Conservation (phyloP, 2,329 filamentous ascomycete species). For the Aureobasidium sp. region DNA sequence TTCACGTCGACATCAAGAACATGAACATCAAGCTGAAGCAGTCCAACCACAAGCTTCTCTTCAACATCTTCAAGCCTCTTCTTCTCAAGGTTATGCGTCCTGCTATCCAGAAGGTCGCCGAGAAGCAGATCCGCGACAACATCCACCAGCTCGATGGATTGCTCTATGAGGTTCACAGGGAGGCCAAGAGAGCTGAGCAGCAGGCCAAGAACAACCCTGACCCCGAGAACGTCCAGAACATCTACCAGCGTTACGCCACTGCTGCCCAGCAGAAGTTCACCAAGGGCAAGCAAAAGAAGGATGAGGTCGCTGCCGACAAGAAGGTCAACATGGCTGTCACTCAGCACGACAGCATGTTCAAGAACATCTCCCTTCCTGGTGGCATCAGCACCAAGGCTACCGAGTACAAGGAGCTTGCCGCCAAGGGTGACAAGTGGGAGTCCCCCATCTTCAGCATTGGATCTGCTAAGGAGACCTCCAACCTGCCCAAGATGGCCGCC, state of each 20-base stretch:
- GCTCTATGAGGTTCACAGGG: constrained; percentile 70
- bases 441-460: constrained; percentile 90
- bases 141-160: constrained; percentile 68
- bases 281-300: constrained; percentile 70
- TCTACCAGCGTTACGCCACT: constrained; percentile 76
- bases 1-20: constrained; percentile 73
- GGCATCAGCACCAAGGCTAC: constrained; percentile 91
- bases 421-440: constrained; percentile 89
- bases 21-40: constrained; percentile 86
- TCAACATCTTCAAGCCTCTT: constrained; percentile 78
- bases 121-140: constrained; percentile 81
- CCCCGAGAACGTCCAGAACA: constrained; percentile 67
- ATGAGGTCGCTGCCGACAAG: constrained; percentile 54
- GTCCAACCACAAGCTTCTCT: constrained; percentile 90
- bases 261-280: constrained; percentile 67
- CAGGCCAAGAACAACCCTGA: constrained; percentile 57
- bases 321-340: constrained; percentile 79
- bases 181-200: constrained; percentile 66
- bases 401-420: constrained; percentile 81
- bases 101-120: constrained; percentile 75
- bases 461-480: constrained; percentile 61
- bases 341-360: constrained; percentile 86
- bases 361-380: constrained; percentile 73
- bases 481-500: constrained; percentile 54
- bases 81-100: constrained; percentile 78